A percentile compares a stretch with the other conserved stretches of the same genome.
Conservation (phyloP, 768 basidiomycete species). For the Mycena venus region DNA sequence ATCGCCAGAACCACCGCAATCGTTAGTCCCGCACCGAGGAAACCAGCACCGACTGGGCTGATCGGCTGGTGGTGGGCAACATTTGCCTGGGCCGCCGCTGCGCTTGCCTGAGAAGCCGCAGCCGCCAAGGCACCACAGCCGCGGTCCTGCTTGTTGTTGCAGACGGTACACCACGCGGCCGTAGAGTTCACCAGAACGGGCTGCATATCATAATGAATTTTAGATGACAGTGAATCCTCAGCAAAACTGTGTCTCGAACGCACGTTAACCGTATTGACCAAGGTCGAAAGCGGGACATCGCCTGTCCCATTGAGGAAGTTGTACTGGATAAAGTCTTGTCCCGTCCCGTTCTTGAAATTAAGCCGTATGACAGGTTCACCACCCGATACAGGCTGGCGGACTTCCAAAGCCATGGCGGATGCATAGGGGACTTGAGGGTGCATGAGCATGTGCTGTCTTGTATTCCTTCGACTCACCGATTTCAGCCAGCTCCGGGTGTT, state of each 20-base stretch:
- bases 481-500: slow-evolving; percentile 66
- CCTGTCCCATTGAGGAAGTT: slow-evolving; percentile 57
- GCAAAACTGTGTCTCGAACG: not conserved
- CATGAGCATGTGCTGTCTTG: not conserved
- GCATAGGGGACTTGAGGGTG: slow-evolving; percentile 69
- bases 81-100: slow-evolving; percentile 40
- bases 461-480: slow-evolving; percentile 62
- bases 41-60: slow-evolving; percentile 73
- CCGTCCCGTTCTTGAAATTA: slow-evolving; percentile 80
- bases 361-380: slow-evolving; percentile 69
- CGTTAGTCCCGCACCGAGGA: slow-evolving; percentile 73
- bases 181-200: slow-evolving; percentile 65
- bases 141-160: slow-evolving; percentile 68
- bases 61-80: slow-evolving; percentile 50
- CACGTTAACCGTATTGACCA: slow-evolving; percentile 58
- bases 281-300: slow-evolving; percentile 68
- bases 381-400: slow-evolving; percentile 61
- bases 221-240: slow-evolving; percentile 1
- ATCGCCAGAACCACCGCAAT: slow-evolving; percentile 56
- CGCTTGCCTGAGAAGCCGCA: slow-evolving; percentile 43
- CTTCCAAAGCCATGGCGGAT: slow-evolving; percentile 68
- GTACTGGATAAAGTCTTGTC: slow-evolving; percentile 61
- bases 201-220: slow-evolving; percentile 47
- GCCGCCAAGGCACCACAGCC: slow-evolving; percentile 66
- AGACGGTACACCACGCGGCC: slow-evolving; percentile 69